Evolutionary conservation across 2,329 filamentous ascomycete species (phyloP).

Genomic region (Trichoderma koningii): DNA sequence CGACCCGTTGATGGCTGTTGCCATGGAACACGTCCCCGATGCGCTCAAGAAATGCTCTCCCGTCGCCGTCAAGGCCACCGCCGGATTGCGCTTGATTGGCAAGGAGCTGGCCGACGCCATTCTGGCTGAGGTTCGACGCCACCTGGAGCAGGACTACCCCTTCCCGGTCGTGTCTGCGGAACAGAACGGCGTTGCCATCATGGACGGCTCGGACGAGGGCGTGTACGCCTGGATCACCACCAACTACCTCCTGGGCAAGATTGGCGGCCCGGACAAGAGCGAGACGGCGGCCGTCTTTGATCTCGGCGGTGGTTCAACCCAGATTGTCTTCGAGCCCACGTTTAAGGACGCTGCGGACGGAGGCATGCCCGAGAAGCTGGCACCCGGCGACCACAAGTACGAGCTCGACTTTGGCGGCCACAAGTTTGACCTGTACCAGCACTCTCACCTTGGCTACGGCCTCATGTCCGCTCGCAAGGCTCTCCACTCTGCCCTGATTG

Average conservation of each 20-base stretch:
- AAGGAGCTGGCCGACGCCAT: conserved; percentile 79
- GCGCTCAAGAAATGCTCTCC: conserved; percentile 90
- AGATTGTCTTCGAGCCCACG: conserved; percentile 97
- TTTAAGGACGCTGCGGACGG: conserved; percentile 73
- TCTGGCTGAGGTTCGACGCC: conserved; percentile 76
- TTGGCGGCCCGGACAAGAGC: conserved; percentile 85
- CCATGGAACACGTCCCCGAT: conserved; percentile 81
- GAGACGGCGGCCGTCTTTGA: conserved; percentile 95
- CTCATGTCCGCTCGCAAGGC: conserved; percentile 92
- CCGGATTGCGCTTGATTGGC: conserved; percentile 86
- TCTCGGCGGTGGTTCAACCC: conserved; percentile 92
- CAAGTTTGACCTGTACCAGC: conserved; percentile 91
- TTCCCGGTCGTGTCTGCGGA: conserved; percentile 90
- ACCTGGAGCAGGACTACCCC: conserved; percentile 85
- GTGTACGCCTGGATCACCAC: conserved; percentile 99
- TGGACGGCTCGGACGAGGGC: conserved; percentile 96
- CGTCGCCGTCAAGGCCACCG: conserved; percentile 96
- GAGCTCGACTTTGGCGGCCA: conserved; percentile 85
- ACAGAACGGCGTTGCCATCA: conserved; percentile 88
- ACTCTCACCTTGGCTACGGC: conserved; percentile 95
- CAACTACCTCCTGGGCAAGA: conserved; percentile 97
- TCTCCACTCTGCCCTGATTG: conserved; percentile 74
- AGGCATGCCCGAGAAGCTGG: conserved; percentile 82
- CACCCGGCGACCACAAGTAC: conserved; percentile 95
- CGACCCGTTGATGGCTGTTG: conserved; percentile 83